A percentile compares a stretch with the other conserved stretches of the same genome.
Evolutionary conservation across 768 basidiomycete genomes (phyloP).

Genomic region (Tremella fuciformis): DNA sequence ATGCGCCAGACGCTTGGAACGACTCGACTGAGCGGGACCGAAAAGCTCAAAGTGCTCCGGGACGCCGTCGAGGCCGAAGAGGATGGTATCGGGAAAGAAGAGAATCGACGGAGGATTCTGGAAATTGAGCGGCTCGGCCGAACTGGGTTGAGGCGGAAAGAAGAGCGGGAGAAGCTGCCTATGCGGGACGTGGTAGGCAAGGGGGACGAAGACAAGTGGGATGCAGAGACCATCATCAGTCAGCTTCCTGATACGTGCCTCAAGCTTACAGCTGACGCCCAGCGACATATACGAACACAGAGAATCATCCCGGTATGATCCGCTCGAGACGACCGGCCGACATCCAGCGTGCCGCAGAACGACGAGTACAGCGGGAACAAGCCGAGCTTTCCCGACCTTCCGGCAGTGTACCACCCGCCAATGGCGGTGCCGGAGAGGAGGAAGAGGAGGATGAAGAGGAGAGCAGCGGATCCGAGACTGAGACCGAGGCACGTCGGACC

Average conservation of each 20-base stretch:
- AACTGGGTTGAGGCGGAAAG: constrained; percentile 54
- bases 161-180: constrained; percentile 51
- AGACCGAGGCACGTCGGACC: constrained; percentile 56
- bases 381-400: background rate
- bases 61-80: constrained; percentile 67
- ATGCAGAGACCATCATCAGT: constrained; percentile 94
- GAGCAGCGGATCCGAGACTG: constrained; percentile 47
- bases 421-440: constrained; percentile 67
- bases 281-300: constrained; percentile 96
- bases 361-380: no score
- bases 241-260: constrained; percentile 44
- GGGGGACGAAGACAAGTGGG: constrained; percentile 71
- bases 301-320: constrained; percentile 92
- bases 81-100: constrained; percentile 31
- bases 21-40: constrained; percentile 66
- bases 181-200: constrained; percentile 55
- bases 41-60: constrained; percentile 77
- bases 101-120: constrained; percentile 49
- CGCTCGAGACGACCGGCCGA: constrained; percentile 57
- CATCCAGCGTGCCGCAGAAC: constrained; percentile 47
- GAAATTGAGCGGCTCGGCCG: constrained; percentile 56
- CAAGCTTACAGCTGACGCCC: constrained; percentile 4
- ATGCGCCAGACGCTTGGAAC: constrained; percentile 66
- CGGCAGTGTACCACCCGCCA: constrained; percentile 60
- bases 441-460: constrained; percentile 30